Conservation (phyloP, 768 basidiomycete genomes). For the Cystobasidium ongulense region DNA sequence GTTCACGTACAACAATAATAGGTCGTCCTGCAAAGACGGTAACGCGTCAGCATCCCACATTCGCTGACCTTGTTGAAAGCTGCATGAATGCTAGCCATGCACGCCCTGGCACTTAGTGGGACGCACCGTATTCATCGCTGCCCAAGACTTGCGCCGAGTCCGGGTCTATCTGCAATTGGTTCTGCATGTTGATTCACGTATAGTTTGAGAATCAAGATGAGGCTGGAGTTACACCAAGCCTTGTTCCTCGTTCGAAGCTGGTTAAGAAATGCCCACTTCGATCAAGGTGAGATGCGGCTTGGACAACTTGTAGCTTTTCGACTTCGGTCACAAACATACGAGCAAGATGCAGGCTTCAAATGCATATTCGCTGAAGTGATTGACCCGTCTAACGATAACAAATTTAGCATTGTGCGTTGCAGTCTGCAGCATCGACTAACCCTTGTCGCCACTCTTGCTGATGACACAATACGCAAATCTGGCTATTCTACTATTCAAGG, state of each 20-base stretch:
- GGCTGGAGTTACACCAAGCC: background rate
- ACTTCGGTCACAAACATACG: no score
- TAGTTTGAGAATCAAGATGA: background rate
- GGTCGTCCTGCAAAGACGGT: constrained; percentile 11
- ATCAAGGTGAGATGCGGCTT: no score
- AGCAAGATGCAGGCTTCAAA: no score
- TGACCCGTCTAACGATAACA: no score
- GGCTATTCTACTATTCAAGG: no score
- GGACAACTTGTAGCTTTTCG: no score
- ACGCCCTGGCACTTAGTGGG: background rate
- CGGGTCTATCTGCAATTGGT: constrained; percentile 19
- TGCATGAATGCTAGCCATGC: no score
- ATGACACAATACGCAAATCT: background rate
- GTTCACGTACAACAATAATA: constrained; percentile 80
- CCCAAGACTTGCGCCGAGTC: constrained; percentile 23
- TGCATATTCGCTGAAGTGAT: no score
- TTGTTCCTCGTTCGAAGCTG: background rate
- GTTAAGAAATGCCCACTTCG: background rate
- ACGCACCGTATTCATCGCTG: constrained; percentile 21
- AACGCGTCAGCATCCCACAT: background rate
- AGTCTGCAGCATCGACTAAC: background rate
- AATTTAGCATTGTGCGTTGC: no score
- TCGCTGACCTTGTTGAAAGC: background rate
- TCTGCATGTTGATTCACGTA: background rate
- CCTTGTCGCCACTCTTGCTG: background rate